phyloP scores from a whole-genome alignment of 306 rosid genomes.

The Vachellia collinsii region DNA sequence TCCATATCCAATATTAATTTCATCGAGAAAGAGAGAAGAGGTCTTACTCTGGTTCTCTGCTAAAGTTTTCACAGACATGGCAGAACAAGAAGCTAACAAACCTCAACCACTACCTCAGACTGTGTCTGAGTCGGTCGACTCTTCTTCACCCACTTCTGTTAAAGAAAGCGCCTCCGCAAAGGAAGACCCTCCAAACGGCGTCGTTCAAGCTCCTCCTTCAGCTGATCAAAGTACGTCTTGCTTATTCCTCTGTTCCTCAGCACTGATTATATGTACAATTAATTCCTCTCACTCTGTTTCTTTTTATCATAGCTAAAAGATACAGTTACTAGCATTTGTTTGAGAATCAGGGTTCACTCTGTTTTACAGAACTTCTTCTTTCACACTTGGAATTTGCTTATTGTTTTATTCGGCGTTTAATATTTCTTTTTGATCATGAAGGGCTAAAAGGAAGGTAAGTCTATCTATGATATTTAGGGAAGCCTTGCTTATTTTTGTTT shows the following conservation, averaged over 20 bases:
- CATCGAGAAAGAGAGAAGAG: neutral
- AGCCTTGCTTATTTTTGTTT: neutral
- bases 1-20: neutral
- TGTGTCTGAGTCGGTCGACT: neutral
- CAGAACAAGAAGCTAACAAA: slow-evolving; percentile 47
- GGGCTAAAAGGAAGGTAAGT: neutral
- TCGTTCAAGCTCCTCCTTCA: slow-evolving; percentile 38
- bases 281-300: neutral
- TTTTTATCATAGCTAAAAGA: neutral
- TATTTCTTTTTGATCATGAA: neutral
- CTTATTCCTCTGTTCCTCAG: neutral
- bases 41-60: neutral
- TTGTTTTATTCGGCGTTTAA: neutral
- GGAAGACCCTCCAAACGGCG: slow-evolving; percentile 29
- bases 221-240: slow-evolving; percentile 44
- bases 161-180: slow-evolving; percentile 15
- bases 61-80: slow-evolving; percentile 51
- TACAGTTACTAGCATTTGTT: neutral
- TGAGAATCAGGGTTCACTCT: neutral
- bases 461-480: neutral
- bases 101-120: slow-evolving; percentile 23
- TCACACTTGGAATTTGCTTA: neutral
- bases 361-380: neutral
- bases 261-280: neutral
- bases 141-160: slow-evolving; percentile 15